Evolutionary conservation across 192 early-diverging fungal genomes (phyloP).

Genomic region (Kickxella alabastrina): DNA sequence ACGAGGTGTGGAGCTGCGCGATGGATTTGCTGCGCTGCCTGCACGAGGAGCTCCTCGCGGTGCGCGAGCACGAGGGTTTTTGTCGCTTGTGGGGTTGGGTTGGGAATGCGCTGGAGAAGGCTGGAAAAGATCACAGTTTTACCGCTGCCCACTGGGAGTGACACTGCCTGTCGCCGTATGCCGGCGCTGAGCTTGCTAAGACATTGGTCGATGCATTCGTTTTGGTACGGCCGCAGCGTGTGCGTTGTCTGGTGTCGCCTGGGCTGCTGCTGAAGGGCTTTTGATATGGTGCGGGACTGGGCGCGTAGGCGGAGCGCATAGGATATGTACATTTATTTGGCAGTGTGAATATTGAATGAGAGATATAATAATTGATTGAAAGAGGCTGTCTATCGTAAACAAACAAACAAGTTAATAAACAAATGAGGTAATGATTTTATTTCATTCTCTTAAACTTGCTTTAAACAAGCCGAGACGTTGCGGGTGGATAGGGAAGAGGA

Average conservation of each 20-base stretch:
- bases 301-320: no score
- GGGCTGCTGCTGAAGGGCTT: constrained; percentile 1
- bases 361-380: not conserved
- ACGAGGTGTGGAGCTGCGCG: constrained; percentile 55
- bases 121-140: constrained; percentile 89
- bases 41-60: constrained; percentile 79
- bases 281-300: not conserved
- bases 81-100: constrained; percentile 58
- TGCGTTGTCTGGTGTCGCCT: constrained; percentile 1
- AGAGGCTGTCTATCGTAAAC: no score
- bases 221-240: constrained; percentile 74
- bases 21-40: constrained; percentile 69
- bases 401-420: no score
- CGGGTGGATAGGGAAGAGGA: no score
- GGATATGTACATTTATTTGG: not conserved
- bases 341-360: no score
- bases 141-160: constrained; percentile 79
- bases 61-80: constrained; percentile 87
- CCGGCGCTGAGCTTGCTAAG: constrained; percentile 56
- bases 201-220: constrained; percentile 74
- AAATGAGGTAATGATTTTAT: not conserved
- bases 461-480: not conserved
- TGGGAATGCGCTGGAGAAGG: constrained; percentile 67
- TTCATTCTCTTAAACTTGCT: not conserved
- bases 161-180: constrained; percentile 70